These are phyloP conservation scores for Aspergillus vadensis DNA, from an alignment of 2,329 filamentous ascomycete species.

Conservation along the genomic window DNA sequence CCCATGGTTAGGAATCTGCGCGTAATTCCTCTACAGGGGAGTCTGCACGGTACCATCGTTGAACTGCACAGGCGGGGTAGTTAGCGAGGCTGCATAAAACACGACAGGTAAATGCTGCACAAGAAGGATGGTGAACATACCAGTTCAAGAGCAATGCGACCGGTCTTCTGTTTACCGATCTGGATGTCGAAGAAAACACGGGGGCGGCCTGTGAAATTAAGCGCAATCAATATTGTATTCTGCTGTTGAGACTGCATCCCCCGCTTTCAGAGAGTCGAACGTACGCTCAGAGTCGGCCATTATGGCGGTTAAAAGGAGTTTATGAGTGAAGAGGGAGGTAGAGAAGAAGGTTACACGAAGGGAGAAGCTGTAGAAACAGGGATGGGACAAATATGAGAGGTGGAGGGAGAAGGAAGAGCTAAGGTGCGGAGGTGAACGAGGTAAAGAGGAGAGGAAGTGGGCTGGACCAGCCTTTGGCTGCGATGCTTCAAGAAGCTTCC, in stretches of 20 bases:
- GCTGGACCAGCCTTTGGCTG: constrained; percentile 14
- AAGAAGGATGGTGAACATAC: constrained; percentile 46
- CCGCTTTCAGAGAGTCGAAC: constrained; percentile 26
- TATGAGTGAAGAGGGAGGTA: constrained; percentile 13
- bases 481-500: constrained; percentile 46
- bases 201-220: constrained; percentile 56
- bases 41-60: constrained; percentile 46
- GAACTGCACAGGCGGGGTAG: constrained; percentile 40
- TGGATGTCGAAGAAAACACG: constrained; percentile 93
- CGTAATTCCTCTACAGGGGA: background rate
- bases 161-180: constrained; percentile 71
- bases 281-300: constrained; percentile 44
- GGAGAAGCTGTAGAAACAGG: background rate
- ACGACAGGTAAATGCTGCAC: background rate
- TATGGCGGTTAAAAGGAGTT: constrained; percentile 10
- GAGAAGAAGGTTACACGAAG: background rate
- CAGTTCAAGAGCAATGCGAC: constrained; percentile 85
- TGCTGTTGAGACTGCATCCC: constrained; percentile 20
- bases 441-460: constrained; percentile 6
- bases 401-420: constrained; percentile 15
- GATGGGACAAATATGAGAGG: background rate
- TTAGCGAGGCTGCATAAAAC: constrained; percentile 10
- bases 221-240: constrained; percentile 13
- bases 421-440: constrained; percentile 2
- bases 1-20: constrained; percentile 47